These are phyloP conservation scores for Russula ochroleuca DNA, from an alignment of 768 basidiomycete species.

Conservation along the genomic window DNA sequence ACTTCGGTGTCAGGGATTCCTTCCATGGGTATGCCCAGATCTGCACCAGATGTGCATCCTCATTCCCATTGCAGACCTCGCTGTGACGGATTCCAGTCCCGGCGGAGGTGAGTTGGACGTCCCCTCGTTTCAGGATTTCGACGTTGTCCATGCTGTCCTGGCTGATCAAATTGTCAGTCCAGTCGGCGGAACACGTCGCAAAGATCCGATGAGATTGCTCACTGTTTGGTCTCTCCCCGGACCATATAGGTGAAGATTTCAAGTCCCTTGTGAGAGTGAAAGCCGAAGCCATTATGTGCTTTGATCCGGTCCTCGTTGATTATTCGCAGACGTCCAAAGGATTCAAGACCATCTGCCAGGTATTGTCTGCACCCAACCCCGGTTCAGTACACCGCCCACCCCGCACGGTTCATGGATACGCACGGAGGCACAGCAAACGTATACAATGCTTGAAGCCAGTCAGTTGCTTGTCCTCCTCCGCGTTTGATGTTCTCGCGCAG, in stretches of 20 bases:
- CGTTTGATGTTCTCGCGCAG: constrained; percentile 21
- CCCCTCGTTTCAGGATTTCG: constrained; percentile 84
- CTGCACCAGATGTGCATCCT: constrained; percentile 58
- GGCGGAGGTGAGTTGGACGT: constrained; percentile 86
- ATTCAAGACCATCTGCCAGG: constrained; percentile 50
- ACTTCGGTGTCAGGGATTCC: constrained; percentile 58
- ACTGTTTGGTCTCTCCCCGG: constrained; percentile 78
- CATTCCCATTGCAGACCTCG: constrained; percentile 51
- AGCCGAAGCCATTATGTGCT: constrained; percentile 74
- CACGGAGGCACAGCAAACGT: constrained; percentile 74
- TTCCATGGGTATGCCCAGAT: constrained; percentile 60
- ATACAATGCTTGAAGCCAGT: constrained; percentile 57
- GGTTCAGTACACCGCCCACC: neutral
- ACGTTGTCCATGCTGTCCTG: constrained; percentile 89
- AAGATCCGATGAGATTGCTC: constrained; percentile 34
- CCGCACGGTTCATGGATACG: neutral
- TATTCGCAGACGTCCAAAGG: constrained; percentile 75
- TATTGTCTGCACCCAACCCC: constrained; percentile 40
- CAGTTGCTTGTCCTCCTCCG: constrained; percentile 31
- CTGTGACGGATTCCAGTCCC: constrained; percentile 90
- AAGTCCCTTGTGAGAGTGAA: constrained; percentile 76
- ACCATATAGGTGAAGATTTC: constrained; percentile 93
- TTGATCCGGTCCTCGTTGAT: constrained; percentile 92
- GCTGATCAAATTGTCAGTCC: constrained; percentile 38
- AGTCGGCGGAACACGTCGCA: neutral